Evolutionary conservation across 495 filamentous ascomycete genomes (phyloP), one percentile per base, ranked within the genome.

Genomic region (Hypoxylon trugodes): DNA sequence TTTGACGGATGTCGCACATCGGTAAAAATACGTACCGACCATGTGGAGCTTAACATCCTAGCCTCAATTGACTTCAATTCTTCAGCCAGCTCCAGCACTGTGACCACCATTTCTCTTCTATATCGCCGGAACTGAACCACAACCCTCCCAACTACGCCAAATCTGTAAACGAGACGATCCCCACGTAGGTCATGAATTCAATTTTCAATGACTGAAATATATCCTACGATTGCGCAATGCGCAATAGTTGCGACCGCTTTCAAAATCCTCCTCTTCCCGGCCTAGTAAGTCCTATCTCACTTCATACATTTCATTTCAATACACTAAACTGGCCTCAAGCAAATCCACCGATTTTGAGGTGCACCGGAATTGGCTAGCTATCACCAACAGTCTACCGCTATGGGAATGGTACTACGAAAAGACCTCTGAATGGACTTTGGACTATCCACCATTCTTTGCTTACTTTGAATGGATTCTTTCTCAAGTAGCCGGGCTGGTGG

Each of bases 321-420:
- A 48, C n/a, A 38, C 59, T 62, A 45, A 67, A 52, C 61, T 38
- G 63, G 9, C 18, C 15, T 15, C 13, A 69, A 98, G 95, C 80
- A 97, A 95, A 81, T 97, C 95, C n/a, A 98, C 94, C 60, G 95
- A 98, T 73, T 98, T 97, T 68, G 95, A 98, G 73, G 95, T 97
- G 49, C 95, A 98, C 75, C 89, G 95, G 50, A 98, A 97, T 77
- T 98, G 95, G 95, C 84, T 98, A 24, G 94, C 95, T 51, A 90
- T 97, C 51, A 96, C 95, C 2, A 82, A 96, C 77, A 96, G 90
- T 21, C 80, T 96, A 26, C 92, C 95, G 1, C 79, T 92, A 30
- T 84, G 90, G 78, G 83, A 95, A 69, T 98, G 94, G 94, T 97
- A 97, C 79, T 95, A 87, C 68, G 95, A 98, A 78, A 90, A 91